phyloP scores from a whole-genome alignment of 805 yeast genomes.

The Wickerhamomyces chaumierensis region DNA sequence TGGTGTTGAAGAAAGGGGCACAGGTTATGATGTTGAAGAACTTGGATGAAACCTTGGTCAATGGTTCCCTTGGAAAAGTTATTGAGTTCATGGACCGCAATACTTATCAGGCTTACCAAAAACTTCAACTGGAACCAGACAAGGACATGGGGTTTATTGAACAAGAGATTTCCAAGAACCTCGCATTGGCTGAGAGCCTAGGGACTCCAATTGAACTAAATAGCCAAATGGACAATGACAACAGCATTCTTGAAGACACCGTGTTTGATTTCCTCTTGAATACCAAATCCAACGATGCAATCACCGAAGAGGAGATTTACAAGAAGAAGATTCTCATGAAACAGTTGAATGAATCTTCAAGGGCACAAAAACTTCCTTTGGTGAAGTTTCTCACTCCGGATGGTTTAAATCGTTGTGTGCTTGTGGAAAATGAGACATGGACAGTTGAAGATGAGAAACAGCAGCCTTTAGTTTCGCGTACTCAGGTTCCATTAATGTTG shows the following conservation, averaged over 20 bases:
- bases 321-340: conserved; percentile 37
- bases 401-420: conserved; percentile 59
- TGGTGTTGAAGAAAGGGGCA: conserved; percentile 56
- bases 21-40: conserved; percentile 81
- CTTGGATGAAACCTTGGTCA: conserved; percentile 59
- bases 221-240: too few relatives aligned
- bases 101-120: conserved; percentile 31
- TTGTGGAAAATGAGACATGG: conserved; percentile 80
- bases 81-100: conserved; percentile 44
- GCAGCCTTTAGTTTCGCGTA: conserved; percentile 54
- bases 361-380: conserved; percentile 49
- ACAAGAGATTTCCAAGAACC: conserved; percentile 3
- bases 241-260: conserved; percentile 29
- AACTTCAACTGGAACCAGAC: conserved; percentile 12
- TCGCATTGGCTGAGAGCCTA: conserved; percentile 1
- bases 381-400: conserved; percentile 69
- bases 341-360: conserved; percentile 32
- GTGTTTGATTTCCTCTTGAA: conserved; percentile 37
- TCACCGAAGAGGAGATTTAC: conserved; percentile 23
- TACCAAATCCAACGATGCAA: conserved; percentile 16
- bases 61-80: conserved; percentile 69
- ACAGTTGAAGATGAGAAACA: conserved; percentile 65
- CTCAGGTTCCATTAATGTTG: conserved; percentile 78
- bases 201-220: not conserved
- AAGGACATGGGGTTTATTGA: conserved; percentile 17